phyloP scores from a whole-genome alignment of 768 basidiomycete species.

The Mycena vitilis region DNA sequence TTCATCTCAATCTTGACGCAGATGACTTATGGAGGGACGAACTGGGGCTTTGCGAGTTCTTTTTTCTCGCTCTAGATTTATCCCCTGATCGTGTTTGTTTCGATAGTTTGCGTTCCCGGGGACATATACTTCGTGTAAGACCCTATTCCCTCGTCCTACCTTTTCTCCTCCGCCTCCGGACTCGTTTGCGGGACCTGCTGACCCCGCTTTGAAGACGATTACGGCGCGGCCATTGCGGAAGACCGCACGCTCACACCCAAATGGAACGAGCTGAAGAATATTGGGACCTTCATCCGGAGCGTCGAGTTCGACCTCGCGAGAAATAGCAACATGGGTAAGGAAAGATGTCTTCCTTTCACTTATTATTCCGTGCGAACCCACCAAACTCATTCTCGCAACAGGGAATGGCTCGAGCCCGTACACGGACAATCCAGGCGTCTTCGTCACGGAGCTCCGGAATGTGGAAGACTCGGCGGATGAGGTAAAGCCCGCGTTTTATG shows the following conservation, averaged over 20 bases:
- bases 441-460: slow-evolving; percentile 28
- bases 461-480: slow-evolving; percentile 6
- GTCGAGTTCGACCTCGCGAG: slow-evolving; percentile 26
- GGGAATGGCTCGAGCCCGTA: slow-evolving; percentile 23
- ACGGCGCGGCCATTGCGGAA: slow-evolving; percentile 28
- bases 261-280: slow-evolving; percentile 30
- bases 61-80: not conserved
- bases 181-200: not conserved
- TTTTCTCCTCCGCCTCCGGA: not conserved
- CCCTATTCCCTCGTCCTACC: not conserved
- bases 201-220: slow-evolving; percentile 21
- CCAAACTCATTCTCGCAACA: slow-evolving; percentile 9
- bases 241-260: slow-evolving; percentile 28
- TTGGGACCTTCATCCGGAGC: slow-evolving; percentile 29
- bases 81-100: slow-evolving; percentile 12
- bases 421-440: slow-evolving; percentile 25
- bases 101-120: slow-evolving; percentile 26
- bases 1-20: slow-evolving; percentile 6
- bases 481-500: slow-evolving; percentile 25
- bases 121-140: slow-evolving; percentile 26
- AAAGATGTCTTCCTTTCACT: slow-evolving; percentile 1
- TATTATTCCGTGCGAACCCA: not conserved
- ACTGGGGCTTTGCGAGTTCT: slow-evolving; percentile 26
- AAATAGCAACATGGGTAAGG: slow-evolving; percentile 24
- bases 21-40: slow-evolving; percentile 33